Evolutionary conservation across 306 rosid species (phyloP).

Genomic region (Begonia masoniana): DNA sequence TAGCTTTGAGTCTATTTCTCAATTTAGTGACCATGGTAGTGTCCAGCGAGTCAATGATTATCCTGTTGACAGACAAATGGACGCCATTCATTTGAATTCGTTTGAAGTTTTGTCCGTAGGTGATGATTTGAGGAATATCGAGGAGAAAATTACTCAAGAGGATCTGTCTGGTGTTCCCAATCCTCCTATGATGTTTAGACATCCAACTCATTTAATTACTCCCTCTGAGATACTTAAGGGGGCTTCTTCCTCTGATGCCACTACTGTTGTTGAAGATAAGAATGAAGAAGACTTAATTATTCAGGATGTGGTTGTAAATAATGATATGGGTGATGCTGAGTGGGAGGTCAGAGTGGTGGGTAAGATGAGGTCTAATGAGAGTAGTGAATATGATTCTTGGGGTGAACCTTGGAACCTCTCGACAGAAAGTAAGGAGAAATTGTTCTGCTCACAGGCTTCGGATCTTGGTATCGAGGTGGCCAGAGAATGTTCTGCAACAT

Average conservation of each 20-base stretch:
- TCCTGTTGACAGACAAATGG: conserved; percentile 65
- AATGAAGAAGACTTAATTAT: conserved; percentile 53
- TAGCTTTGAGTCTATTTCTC: conserved; percentile 27
- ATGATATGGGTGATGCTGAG: conserved; percentile 54
- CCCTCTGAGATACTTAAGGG: conserved; percentile 75
- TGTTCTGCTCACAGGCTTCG: conserved; percentile 87
- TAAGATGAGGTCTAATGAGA: conserved; percentile 54
- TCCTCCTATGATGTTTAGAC: conserved; percentile 52
- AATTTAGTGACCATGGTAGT: conserved; percentile 43
- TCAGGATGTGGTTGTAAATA: conserved; percentile 52
- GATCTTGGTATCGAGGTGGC: conserved; percentile 96
- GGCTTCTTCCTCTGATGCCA: conserved; percentile 52
- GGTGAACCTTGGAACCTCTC: conserved; percentile 38
- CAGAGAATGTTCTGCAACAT: conserved; percentile 56
- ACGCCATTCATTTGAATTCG: conserved; percentile 36
- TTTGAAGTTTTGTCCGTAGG: conserved; percentile 39
- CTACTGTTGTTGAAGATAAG: conserved; percentile 45
- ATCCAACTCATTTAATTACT: conserved; percentile 88
- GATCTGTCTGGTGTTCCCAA: conserved; percentile 50
- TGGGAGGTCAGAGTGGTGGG: conserved; percentile 78
- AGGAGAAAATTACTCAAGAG: conserved; percentile 50
- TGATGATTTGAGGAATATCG: conserved; percentile 47
- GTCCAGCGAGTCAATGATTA: conserved; percentile 52
- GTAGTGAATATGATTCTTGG: conserved; percentile 38
- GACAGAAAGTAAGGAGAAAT: conserved; percentile 51